A percentile compares a stretch with the other conserved stretches of the same genome.
phyloP scores from a whole-genome alignment of 129 eudicot genomes.

The Artemisia argyi region DNA sequence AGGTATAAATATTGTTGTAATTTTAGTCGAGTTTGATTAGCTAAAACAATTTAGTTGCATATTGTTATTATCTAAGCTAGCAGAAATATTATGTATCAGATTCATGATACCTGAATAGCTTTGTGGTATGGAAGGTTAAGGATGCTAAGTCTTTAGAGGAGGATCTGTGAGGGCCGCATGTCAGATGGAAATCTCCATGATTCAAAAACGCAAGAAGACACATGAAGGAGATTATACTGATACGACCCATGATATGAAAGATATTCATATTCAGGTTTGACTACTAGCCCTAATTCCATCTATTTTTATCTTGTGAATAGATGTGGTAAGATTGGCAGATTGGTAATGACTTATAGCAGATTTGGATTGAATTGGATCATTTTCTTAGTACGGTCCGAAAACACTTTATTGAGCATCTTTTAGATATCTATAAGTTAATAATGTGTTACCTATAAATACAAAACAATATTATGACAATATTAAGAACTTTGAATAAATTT shows the following conservation, averaged over 20 bases:
- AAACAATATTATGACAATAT: no score
- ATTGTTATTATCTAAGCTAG: no score
- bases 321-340: background rate
- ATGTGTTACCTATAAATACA: no score
- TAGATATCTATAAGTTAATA: no score
- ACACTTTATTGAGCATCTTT: no score
- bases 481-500: no score
- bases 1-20: no score
- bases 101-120: constrained; percentile 61
- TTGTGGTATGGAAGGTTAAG: constrained; percentile 95
- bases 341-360: no score
- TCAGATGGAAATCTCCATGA: constrained; percentile 94
- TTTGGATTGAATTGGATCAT: background rate
- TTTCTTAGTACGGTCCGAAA: no score
- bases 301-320: background rate
- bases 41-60: no score
- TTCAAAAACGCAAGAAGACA: constrained; percentile 87
- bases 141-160: constrained; percentile 92
- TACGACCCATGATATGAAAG: constrained; percentile 92
- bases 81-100: no score
- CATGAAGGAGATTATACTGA: constrained; percentile 63
- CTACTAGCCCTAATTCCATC: constrained; percentile 11
- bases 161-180: constrained; percentile 97
- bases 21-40: no score
- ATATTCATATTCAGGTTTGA: constrained; percentile 84